Evolutionary conservation across 2,329 filamentous ascomycete species (phyloP).

Genomic region (Fusarium sp.): DNA sequence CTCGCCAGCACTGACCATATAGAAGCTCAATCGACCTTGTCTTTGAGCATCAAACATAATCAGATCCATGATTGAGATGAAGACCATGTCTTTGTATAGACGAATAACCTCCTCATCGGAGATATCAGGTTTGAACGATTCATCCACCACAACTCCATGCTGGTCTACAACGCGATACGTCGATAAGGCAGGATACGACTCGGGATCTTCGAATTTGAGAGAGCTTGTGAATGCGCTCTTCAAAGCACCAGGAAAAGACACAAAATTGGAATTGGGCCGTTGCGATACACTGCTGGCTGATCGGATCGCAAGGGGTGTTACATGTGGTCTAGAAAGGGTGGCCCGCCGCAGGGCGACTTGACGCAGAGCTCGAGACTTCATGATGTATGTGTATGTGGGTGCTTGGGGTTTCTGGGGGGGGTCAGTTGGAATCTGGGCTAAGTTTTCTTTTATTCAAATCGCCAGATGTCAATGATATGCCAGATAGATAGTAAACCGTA

Average conservation of each 20-base stretch:
- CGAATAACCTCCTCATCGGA: slow-evolving; percentile 69
- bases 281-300: slow-evolving; percentile 64
- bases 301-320: slow-evolving; percentile 45
- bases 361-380: slow-evolving; percentile 50
- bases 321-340: slow-evolving; percentile 35
- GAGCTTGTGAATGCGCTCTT: slow-evolving; percentile 90
- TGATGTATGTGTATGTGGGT: slow-evolving; percentile 28
- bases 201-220: slow-evolving; percentile 81
- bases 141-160: slow-evolving; percentile 84
- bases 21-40: slow-evolving; percentile 93
- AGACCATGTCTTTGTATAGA: slow-evolving; percentile 73
- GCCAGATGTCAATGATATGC: slow-evolving; percentile 8
- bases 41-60: slow-evolving; percentile 99
- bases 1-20: slow-evolving; percentile 96
- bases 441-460: slow-evolving; percentile 17
- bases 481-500: slow-evolving; percentile 12
- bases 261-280: slow-evolving; percentile 63
- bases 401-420: not conserved
- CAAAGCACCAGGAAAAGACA: slow-evolving; percentile 91
- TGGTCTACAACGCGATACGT: slow-evolving; percentile 95
- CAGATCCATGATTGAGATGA: slow-evolving; percentile 86
- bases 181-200: slow-evolving; percentile 78
- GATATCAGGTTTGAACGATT: slow-evolving; percentile 74
- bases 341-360: slow-evolving; percentile 44
- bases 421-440: slow-evolving; percentile 1